Evolutionary conservation across 305 asterid genomes (phyloP), one percentile per base, ranked within the genome.

Genomic region (Fraxinus dipetala): DNA sequence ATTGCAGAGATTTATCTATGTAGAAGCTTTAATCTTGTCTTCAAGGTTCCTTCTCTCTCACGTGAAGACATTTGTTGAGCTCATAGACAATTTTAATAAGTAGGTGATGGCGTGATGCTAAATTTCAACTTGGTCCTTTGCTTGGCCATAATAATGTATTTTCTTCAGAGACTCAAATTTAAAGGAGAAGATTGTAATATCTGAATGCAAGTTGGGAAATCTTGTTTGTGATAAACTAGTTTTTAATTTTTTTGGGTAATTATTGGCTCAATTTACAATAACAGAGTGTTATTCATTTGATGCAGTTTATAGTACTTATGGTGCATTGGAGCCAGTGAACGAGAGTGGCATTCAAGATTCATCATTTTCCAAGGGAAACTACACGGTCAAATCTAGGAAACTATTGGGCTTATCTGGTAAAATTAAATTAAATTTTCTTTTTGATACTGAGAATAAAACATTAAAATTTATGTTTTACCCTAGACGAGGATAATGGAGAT

Each of bases 271-370:
- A 43, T 26, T 36, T 38, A 32, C 32, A 36, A 65, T 43, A 4
- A 40, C 18, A 69, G 18, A 70, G 13, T 26, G 2, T 0, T 40
- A 36, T 30, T 35, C 14, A 61, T 38, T 30, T 34, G 56, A 56
- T 80, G 87, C 85, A 87, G 95, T 72, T 76, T 77, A 73, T 63
- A 76, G 81, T 59, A 83, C 75, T 83, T 63, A 80, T 87, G 84
- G 84, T 45, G 88, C 93, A 79, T 90, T 63, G 91, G 87, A 84
- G 83, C 78, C 85, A 72, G 90, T 45, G n/a, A 67, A 80, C 3
- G 85, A 85, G 45, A 79, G 32, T 72, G 83, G 80, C 76, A 85
- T 69, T 76, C 73, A 77, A 73, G 83, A 65, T 61, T 77, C 24
- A 85, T 22, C 83, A 65, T 72, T 81, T 89, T 74, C 90, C 88